phyloP scores from a whole-genome alignment of 768 basidiomycete genomes.

The Leccinum uliginosum region DNA sequence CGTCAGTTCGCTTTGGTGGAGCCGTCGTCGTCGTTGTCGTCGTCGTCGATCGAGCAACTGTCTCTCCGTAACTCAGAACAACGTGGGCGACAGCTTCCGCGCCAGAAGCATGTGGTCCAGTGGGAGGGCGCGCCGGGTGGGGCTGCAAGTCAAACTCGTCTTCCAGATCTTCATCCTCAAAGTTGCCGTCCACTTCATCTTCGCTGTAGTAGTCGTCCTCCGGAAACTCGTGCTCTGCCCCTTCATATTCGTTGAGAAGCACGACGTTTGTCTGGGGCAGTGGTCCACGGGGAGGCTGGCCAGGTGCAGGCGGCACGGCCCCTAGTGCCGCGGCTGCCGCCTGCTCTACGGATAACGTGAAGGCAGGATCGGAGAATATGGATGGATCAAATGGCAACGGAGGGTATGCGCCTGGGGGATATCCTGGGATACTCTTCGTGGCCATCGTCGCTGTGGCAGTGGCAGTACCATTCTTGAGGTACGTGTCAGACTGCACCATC shows the following conservation, averaged over 20 bases:
- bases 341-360: constrained; percentile 48
- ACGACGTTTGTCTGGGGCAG: constrained; percentile 34
- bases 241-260: constrained; percentile 36
- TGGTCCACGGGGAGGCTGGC: constrained; percentile 31
- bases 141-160: constrained; percentile 29
- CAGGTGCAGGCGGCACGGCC: constrained; percentile 26
- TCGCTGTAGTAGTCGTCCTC: constrained; percentile 46
- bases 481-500: constrained; percentile 47
- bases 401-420: constrained; percentile 40
- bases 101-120: constrained; percentile 13
- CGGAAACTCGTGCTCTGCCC: constrained; percentile 32
- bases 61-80: constrained; percentile 39
- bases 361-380: constrained; percentile 51
- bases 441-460: constrained; percentile 30
- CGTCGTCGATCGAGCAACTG: constrained; percentile 12
- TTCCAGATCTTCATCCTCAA: constrained; percentile 35
- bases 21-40: constrained; percentile 2
- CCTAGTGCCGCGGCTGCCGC: constrained; percentile 36
- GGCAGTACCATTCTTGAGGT: constrained; percentile 34
- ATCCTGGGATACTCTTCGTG: constrained; percentile 33
- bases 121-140: constrained; percentile 19
- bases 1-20: constrained; percentile 10
- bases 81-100: constrained; percentile 34
- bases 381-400: constrained; percentile 47
- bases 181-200: constrained; percentile 41